phyloP scores from a whole-genome alignment of 2,329 filamentous ascomycete genomes.

The Cephalotrichum gorgonifer region DNA sequence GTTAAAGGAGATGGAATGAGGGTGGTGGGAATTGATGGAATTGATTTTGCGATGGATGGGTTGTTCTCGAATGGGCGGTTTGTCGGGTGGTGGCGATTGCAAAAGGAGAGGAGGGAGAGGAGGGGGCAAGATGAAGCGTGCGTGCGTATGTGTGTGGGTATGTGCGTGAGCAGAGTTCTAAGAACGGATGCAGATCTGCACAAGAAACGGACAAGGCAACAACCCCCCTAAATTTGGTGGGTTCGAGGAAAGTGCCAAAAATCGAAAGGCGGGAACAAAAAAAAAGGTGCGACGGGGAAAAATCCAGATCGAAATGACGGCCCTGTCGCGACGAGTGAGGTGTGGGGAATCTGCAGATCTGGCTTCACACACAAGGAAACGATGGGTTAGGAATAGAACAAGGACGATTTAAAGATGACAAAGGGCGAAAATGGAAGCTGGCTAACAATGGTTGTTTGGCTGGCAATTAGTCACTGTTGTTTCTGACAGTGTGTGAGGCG shows the following conservation, averaged over 20 bases:
- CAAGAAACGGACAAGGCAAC: neutral
- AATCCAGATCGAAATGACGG: neutral
- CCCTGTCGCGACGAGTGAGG: neutral
- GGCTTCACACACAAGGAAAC: neutral
- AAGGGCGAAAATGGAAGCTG: neutral
- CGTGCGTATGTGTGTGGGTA: no score
- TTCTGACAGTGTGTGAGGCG: neutral
- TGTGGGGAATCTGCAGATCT: neutral
- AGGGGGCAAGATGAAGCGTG: neutral
- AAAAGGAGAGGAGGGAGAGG: neutral
- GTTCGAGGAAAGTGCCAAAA: neutral
- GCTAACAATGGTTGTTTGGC: no score
- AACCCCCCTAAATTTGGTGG: neutral
- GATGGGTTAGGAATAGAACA: no score
- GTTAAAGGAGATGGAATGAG: slow-evolving; percentile 7
- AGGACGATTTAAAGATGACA: no score
- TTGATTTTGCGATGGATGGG: no score
- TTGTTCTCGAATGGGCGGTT: neutral
- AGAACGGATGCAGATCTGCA: neutral
- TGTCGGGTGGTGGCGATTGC: neutral
- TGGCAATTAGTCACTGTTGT: no score
- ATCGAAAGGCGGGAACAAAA: neutral
- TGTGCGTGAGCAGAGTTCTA: no score
- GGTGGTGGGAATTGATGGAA: neutral
- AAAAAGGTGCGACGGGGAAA: neutral